phyloP scores from a whole-genome alignment of 2,329 filamentous ascomycete species.

The Xylaria sp. region DNA sequence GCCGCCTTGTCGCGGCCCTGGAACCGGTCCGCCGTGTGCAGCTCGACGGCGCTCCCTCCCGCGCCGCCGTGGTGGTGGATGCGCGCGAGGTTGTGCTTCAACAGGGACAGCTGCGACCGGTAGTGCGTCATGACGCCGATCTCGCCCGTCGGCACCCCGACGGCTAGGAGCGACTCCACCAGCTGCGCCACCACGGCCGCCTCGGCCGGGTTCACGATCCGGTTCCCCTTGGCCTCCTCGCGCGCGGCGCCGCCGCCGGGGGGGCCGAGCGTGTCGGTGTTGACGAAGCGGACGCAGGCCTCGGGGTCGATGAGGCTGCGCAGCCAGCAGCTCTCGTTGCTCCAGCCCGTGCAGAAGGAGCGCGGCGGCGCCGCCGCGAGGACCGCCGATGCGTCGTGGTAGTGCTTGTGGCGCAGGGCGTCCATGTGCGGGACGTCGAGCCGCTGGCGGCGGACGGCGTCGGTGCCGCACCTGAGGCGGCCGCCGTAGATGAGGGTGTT shows the following conservation, averaged over 20 bases:
- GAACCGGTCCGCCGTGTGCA: slow-evolving; percentile 96
- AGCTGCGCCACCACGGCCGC: slow-evolving; percentile 77
- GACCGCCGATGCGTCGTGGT: slow-evolving; percentile 52
- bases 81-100: slow-evolving; percentile 72
- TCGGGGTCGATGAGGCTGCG: slow-evolving; percentile 69
- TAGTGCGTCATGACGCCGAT: slow-evolving; percentile 98
- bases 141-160: slow-evolving; percentile 72
- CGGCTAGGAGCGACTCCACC: slow-evolving; percentile 74
- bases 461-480: slow-evolving; percentile 83
- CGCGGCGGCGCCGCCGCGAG: slow-evolving; percentile 44
- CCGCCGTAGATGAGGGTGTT: slow-evolving; percentile 95
- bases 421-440: slow-evolving; percentile 69
- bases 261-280: slow-evolving; percentile 75
- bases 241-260: too few species aligned
- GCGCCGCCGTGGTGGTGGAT: too few species aligned
- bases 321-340: slow-evolving; percentile 70
- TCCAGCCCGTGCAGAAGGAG: slow-evolving; percentile 59
- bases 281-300: slow-evolving; percentile 81
- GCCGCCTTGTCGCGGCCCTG: slow-evolving; percentile 96
- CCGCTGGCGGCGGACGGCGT: slow-evolving; percentile 69
- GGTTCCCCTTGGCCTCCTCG: slow-evolving; percentile 78
- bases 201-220: slow-evolving; percentile 88
- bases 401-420: slow-evolving; percentile 62
- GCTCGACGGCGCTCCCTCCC: slow-evolving; percentile 73
- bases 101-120: slow-evolving; percentile 82